Conservation (phyloP, 2,329 filamentous ascomycete genomes). For the Pseudocercospora crystallina region DNA sequence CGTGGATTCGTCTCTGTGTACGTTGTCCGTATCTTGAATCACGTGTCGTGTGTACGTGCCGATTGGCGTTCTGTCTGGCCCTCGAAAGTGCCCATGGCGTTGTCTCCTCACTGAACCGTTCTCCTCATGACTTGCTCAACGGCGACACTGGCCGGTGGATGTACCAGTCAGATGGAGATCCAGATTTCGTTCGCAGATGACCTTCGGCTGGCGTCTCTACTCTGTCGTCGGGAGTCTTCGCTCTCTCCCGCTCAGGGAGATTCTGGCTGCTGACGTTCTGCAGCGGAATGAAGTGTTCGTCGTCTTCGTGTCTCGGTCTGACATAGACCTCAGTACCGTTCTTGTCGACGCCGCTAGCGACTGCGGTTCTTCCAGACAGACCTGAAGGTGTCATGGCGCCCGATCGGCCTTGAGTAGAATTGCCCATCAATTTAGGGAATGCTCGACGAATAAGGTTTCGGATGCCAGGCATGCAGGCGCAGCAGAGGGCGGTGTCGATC, state of each 20-base stretch:
- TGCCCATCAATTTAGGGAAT: constrained; percentile 18
- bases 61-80: neutral
- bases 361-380: constrained; percentile 18
- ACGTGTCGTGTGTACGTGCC: neutral
- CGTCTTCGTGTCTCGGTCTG: constrained; percentile 17
- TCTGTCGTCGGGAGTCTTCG: neutral
- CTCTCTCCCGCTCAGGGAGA: constrained; percentile 30
- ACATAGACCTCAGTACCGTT: constrained; percentile 13
- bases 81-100: constrained; percentile 2
- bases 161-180: too few relatives aligned
- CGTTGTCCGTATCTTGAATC: neutral
- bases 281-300: constrained; percentile 21
- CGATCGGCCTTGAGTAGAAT: neutral
- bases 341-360: constrained; percentile 14
- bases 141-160: constrained; percentile 4
- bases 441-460: constrained; percentile 19
- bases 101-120: too few relatives aligned
- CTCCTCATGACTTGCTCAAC: too few relatives aligned
- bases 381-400: constrained; percentile 4
- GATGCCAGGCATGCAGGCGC: constrained; percentile 24
- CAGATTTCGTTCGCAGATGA: too few relatives aligned
- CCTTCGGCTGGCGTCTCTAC: neutral
- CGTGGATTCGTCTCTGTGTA: neutral
- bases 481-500: constrained; percentile 19
- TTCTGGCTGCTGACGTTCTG: constrained; percentile 60